A percentile compares a stretch with the other conserved stretches of the same genome.
phyloP scores from a whole-genome alignment of 2,329 filamentous ascomycete genomes.

The Ilyonectria robusta region DNA sequence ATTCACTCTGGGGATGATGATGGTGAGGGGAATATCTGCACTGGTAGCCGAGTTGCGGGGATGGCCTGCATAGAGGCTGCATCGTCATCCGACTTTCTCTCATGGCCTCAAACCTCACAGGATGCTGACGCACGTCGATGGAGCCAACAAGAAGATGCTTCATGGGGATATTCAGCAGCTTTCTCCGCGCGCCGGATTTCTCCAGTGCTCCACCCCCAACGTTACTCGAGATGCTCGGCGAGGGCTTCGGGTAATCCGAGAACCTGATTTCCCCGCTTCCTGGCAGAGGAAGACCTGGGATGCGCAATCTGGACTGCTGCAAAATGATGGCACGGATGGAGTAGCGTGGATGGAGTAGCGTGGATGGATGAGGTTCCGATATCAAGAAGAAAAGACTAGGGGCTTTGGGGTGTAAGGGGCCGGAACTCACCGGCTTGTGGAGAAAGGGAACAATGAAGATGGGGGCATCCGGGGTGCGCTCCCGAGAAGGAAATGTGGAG shows the following conservation, averaged over 20 bases:
- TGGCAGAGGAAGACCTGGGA: background rate
- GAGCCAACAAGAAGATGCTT: constrained; percentile 12
- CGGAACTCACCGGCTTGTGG: constrained; percentile 21
- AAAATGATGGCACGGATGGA: constrained; percentile 6
- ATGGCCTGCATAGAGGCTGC: constrained; percentile 19
- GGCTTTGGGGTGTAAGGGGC: background rate
- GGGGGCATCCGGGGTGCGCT: constrained; percentile 13
- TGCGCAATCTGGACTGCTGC: constrained; percentile 10
- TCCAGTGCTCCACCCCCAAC: constrained; percentile 25
- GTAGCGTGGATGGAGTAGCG: background rate
- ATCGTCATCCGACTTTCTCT: constrained; percentile 12
- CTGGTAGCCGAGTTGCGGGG: constrained; percentile 20
- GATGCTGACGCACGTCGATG: constrained; percentile 17
- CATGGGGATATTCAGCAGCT: constrained; percentile 8
- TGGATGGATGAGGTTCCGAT: background rate
- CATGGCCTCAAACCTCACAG: constrained; percentile 12
- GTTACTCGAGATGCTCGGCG: constrained; percentile 1
- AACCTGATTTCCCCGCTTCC: background rate
- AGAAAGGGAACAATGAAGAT: constrained; percentile 13
- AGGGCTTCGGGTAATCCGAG: background rate
- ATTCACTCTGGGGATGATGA: constrained; percentile 13
- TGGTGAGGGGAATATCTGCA: constrained; percentile 19
- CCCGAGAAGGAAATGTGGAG: constrained; percentile 4
- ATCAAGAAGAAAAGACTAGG: constrained; percentile 1
- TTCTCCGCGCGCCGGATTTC: constrained; percentile 16